Percentiles rank a stretch among this genome's conserved stretches.
Conservation (phyloP, 1,284 basidiomycete species). For the Termitomyces sp. region DNA sequence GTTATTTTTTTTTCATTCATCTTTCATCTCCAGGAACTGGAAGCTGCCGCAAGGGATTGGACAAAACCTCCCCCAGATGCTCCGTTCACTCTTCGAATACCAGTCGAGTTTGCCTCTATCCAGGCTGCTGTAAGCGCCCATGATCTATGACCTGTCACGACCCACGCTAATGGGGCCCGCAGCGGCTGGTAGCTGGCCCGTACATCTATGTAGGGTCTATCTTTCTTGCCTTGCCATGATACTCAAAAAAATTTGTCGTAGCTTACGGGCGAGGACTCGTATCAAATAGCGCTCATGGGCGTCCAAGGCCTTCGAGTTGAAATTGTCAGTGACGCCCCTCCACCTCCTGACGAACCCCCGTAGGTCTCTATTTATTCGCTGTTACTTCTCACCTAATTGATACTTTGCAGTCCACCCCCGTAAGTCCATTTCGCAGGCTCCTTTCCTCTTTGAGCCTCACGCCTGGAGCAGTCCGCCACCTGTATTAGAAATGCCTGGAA, state of each 20-base stretch:
- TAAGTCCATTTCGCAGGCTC: constrained; percentile 34
- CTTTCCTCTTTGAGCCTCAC: constrained; percentile 10
- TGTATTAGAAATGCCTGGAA: constrained; percentile 79
- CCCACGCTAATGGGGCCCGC: constrained; percentile 5
- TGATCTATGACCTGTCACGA: not conserved
- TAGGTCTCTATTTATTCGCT: constrained; percentile 24
- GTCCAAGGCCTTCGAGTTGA: constrained; percentile 76
- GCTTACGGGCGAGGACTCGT: constrained; percentile 78
- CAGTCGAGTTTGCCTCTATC: constrained; percentile 76
- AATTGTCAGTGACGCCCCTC: constrained; percentile 74
- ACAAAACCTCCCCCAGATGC: constrained; percentile 75
- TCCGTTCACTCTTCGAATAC: constrained; percentile 65
- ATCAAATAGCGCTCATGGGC: constrained; percentile 74
- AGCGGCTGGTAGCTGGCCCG: constrained; percentile 72
- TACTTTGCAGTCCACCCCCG: constrained; percentile 55
- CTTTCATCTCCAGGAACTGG: constrained; percentile 56
- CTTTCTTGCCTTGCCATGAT: constrained; percentile 5
- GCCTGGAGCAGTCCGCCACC: constrained; percentile 59
- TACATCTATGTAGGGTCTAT: constrained; percentile 66
- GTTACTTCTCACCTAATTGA: constrained; percentile 10
- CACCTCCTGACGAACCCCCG: constrained; percentile 75
- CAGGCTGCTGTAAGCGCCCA: constrained; percentile 66
- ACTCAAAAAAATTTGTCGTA: constrained; percentile 25
- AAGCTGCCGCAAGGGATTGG: constrained; percentile 74
- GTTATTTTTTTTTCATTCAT: constrained; percentile 5